phyloP scores from a whole-genome alignment of 192 early-diverging fungal species.

The Obelidium mucronatum region DNA sequence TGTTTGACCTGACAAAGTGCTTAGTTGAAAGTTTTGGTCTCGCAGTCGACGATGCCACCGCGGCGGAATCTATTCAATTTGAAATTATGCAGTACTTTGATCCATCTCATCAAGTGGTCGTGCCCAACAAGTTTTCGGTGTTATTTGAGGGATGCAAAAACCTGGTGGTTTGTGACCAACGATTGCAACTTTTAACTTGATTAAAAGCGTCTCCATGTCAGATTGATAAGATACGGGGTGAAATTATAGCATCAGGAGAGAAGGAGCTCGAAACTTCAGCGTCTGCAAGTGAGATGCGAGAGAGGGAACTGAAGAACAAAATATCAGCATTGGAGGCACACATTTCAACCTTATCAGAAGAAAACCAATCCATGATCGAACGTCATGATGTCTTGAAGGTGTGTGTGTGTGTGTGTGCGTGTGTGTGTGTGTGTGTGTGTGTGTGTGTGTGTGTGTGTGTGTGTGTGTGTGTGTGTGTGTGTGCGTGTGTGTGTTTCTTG shows the following conservation, averaged over 20 bases:
- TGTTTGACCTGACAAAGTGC: slow-evolving; percentile 8
- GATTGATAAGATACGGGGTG: not conserved
- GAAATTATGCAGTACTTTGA: slow-evolving; percentile 14
- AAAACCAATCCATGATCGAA: not conserved
- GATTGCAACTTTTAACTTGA: not conserved
- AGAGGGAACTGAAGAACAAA: not conserved
- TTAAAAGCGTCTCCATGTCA: not conserved
- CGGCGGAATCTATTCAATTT: not conserved
- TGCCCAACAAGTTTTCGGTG: slow-evolving; percentile 1
- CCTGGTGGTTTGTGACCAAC: not conserved
- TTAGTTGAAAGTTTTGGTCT: slow-evolving; percentile 4
- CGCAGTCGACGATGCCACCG: not conserved
- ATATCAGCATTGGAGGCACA: not conserved
- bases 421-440: no score
- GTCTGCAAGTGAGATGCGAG: not conserved
- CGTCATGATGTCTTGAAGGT: not conserved
- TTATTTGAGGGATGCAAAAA: slow-evolving; percentile 9
- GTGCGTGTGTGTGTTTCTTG: not conserved
- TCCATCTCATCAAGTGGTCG: not conserved
- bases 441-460: no score
- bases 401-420: no score
- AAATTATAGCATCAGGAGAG: not conserved
- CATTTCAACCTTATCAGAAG: not conserved
- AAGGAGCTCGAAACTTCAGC: not conserved
- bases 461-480: no score